Evolutionary conservation across 768 basidiomycete genomes (phyloP).

Genomic region (Russula ochroleuca): DNA sequence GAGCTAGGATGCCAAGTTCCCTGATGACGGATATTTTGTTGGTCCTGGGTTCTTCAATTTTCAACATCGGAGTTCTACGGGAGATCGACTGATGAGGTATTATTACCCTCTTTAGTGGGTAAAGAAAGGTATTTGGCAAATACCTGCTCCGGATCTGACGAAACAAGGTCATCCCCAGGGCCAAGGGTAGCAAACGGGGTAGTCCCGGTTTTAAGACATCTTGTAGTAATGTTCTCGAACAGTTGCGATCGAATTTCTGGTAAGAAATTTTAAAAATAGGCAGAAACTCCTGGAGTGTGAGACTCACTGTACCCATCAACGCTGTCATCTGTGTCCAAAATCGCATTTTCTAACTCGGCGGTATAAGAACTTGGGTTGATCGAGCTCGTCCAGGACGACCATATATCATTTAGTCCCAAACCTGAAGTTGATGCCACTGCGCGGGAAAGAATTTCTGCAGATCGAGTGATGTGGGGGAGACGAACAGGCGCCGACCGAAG

Average conservation of each 20-base stretch:
- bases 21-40: slow-evolving; percentile 16
- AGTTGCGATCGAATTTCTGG: slow-evolving; percentile 1
- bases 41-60: neutral
- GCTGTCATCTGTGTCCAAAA: neutral
- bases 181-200: neutral
- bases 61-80: neutral
- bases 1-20: slow-evolving; percentile 19
- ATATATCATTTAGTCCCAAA: slow-evolving; percentile 65
- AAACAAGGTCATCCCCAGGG: neutral
- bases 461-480: slow-evolving; percentile 35
- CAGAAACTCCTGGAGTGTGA: neutral
- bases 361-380: slow-evolving; percentile 1
- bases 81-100: neutral
- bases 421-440: slow-evolving; percentile 63
- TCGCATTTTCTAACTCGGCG: slow-evolving; percentile 4
- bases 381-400: slow-evolving; percentile 46
- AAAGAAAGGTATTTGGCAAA: no score
- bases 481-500: slow-evolving; percentile 37
- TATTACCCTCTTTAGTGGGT: neutral
- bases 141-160: slow-evolving; percentile 1
- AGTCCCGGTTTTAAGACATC: neutral
- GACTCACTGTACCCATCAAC: slow-evolving; percentile 7
- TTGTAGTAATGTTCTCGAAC: neutral
- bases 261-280: no score
- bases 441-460: slow-evolving; percentile 42